Evolutionary conservation across 2,329 filamentous ascomycete genomes (phyloP).

Genomic region (Pseudogymnoascus sp.): DNA sequence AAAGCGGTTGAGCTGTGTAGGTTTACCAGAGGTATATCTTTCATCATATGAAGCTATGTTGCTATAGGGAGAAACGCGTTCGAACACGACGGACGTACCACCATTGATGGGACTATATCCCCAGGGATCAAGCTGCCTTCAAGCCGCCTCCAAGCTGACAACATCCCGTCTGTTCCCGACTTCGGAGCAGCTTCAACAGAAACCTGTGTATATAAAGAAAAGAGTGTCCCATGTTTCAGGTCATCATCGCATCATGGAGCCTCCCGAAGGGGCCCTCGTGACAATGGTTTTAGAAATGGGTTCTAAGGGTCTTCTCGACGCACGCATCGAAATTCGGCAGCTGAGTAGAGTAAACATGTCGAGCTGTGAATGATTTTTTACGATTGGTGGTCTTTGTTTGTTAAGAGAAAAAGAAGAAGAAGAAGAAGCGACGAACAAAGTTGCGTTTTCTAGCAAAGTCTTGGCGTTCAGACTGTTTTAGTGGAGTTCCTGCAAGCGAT

Average conservation of each 20-base stretch:
- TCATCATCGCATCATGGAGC: slow-evolving; percentile 63
- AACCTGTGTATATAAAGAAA: slow-evolving; percentile 3
- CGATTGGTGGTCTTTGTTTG: slow-evolving; percentile 54
- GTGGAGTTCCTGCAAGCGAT: slow-evolving; percentile 8
- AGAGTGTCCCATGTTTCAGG: slow-evolving; percentile 55
- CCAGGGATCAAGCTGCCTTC: slow-evolving; percentile 13
- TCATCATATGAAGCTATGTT: slow-evolving; percentile 12
- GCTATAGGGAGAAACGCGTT: slow-evolving; percentile 20
- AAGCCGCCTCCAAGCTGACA: neutral
- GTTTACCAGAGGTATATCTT: slow-evolving; percentile 42
- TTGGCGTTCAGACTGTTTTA: neutral
- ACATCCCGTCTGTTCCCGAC: neutral
- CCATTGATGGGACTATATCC: neutral
- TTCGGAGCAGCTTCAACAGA: slow-evolving; percentile 14
- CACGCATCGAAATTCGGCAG: slow-evolving; percentile 63
- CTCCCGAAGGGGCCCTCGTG: slow-evolving; percentile 55
- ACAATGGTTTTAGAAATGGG: slow-evolving; percentile 77
- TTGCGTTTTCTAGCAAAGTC: slow-evolving; percentile 8
- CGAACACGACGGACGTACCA: neutral
- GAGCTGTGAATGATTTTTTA: slow-evolving; percentile 66
- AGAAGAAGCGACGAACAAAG: slow-evolving; percentile 16
- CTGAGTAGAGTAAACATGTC: slow-evolving; percentile 45
- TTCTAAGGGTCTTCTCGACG: slow-evolving; percentile 55
- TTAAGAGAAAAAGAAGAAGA: slow-evolving; percentile 32
- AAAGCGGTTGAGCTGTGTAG: slow-evolving; percentile 41